Conservation (phyloP, 441 rosid species). For the Erodium moschatum region DNA sequence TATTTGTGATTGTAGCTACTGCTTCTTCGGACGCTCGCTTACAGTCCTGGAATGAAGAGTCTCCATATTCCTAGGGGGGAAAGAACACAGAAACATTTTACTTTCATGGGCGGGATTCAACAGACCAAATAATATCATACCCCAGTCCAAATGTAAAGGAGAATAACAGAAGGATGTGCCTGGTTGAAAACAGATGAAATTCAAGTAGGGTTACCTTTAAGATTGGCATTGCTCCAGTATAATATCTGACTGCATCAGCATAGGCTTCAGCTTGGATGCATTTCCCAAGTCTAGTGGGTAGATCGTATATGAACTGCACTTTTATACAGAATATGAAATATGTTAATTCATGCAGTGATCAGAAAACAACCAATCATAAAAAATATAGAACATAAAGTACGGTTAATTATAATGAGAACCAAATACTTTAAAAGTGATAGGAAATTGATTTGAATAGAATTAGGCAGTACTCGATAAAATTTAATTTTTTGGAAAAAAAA, state of each 20-base stretch:
- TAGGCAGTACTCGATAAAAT: background rate
- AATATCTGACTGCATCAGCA: slow-evolving; percentile 94
- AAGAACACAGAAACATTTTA: background rate
- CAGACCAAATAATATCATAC: slow-evolving; percentile 12
- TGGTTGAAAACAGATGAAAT: background rate
- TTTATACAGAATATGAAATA: slow-evolving; percentile 39
- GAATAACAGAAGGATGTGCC: background rate
- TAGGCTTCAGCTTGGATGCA: slow-evolving; percentile 82
- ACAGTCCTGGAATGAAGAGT: slow-evolving; percentile 89
- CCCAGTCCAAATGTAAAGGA: slow-evolving; percentile 8
- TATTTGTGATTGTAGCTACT: slow-evolving; percentile 48
- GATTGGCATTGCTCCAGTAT: slow-evolving; percentile 93
- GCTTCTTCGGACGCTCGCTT: slow-evolving; percentile 94
- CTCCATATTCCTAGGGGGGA: slow-evolving; percentile 68
- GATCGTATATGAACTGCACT: slow-evolving; percentile 96
- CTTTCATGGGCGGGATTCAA: slow-evolving; percentile 3
- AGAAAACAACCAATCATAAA: slow-evolving; percentile 20
- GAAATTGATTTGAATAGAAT: too few species aligned
- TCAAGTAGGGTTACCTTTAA: slow-evolving; percentile 43
- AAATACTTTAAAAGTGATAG: too few species aligned
- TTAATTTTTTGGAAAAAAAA: background rate
- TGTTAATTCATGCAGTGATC: slow-evolving; percentile 24
- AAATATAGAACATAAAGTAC: background rate
- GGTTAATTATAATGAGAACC: background rate
- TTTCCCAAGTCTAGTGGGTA: slow-evolving; percentile 86